Evolutionary conservation across 192 early-diverging fungal genomes (phyloP), one percentile per base, ranked within the genome.

Genomic region (Oehlia diaphana): DNA sequence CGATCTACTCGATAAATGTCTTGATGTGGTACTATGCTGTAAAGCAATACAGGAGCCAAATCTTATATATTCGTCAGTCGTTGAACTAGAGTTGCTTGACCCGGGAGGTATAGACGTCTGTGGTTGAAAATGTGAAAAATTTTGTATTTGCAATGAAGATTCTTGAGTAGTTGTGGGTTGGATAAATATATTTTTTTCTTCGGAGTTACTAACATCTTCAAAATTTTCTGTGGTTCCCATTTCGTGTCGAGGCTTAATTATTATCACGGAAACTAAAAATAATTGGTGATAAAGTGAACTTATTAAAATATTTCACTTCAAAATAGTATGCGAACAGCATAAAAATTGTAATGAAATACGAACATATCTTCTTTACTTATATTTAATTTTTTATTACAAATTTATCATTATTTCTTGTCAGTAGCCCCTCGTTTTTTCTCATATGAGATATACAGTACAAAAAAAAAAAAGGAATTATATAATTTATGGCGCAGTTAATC

Each of bases 1-100:
- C 0, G 16, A 28, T 28, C 80, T 78, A 74, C 84, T 80, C 9
- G 88, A 85, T 80, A 91, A 77, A 81, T 82, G 87, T 37, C 88
- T 86, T 14, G 87, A 88, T 0, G 89, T 89, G 72, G 83, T 85
- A 74, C 83, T 83, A 77, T 91, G 90, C 83, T 91, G 90, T 16
- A 91, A 83, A 66, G 88, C 82, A 8, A 91, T 78, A 78, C 87
- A 78, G 58, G 82, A 83, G 65, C 87, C 87, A 50, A 85, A 81
- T 80, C 86, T 84, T 76, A 88, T 73, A 23, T 64, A 42, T 35
- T 72, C 74, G 80, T 87, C 86, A 31, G 26, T 39, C 68, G 16
- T 35, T 4, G 23, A 58, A 1, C n/a, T 58, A 19, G 50, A 58
- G 13, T 3, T 53, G 49, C 13, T 58, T 19, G 50, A 58, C 13